phyloP scores from a whole-genome alignment of 2,329 filamentous ascomycete species.

The Neocatenulostroma microsporum region DNA sequence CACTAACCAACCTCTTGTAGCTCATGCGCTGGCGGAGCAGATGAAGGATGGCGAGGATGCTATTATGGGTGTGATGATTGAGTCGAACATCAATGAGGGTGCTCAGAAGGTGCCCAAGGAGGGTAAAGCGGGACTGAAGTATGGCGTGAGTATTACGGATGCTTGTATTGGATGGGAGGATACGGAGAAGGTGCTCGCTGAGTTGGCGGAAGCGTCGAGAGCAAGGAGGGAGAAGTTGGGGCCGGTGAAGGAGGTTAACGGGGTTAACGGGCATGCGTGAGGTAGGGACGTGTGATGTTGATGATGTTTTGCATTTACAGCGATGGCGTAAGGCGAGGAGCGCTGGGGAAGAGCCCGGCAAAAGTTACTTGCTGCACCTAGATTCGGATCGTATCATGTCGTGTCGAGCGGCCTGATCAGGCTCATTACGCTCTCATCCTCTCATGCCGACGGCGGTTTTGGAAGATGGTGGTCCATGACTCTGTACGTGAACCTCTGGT shows the following conservation, averaged over 20 bases:
- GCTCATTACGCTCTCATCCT: no score
- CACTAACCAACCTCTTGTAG: slow-evolving; percentile 94
- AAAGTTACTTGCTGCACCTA: no score
- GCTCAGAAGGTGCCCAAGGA: slow-evolving; percentile 86
- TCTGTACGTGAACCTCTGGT: no score
- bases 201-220: slow-evolving; percentile 71
- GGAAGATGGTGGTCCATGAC: no score
- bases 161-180: slow-evolving; percentile 94
- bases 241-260: slow-evolving; percentile 9
- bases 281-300: no score
- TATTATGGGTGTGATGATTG: slow-evolving; percentile 98
- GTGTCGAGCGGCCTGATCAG: no score
- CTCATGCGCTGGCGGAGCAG: slow-evolving; percentile 71
- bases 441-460: no score
- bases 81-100: slow-evolving; percentile 92
- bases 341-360: no score
- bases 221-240: slow-evolving; percentile 53
- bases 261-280: slow-evolving; percentile 14
- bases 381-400: no score
- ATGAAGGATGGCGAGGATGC: slow-evolving; percentile 73
- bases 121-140: slow-evolving; percentile 76
- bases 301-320: no score
- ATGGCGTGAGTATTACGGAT: slow-evolving; percentile 95
- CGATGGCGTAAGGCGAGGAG: no score
- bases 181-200: slow-evolving; percentile 69